Evolutionary conservation across 331 rosid species (phyloP).

Genomic region (Stylosanthes scabra): DNA sequence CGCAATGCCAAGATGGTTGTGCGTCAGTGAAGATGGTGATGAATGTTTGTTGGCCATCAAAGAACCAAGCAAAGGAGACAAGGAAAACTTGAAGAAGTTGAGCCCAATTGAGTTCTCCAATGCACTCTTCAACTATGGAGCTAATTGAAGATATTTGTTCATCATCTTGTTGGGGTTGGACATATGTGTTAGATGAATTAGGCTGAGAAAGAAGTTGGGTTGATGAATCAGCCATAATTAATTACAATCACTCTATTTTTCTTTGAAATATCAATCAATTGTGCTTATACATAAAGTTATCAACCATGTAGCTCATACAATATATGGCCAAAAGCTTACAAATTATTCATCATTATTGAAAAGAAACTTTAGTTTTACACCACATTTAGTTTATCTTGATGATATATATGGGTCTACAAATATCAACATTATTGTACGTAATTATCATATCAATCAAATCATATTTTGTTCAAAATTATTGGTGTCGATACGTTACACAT

Average conservation of each 20-base stretch:
- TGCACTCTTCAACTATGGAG: constrained; percentile 36
- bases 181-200: background rate
- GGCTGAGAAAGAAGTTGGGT: background rate
- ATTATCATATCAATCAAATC: too few relatives aligned
- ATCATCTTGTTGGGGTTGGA: background rate
- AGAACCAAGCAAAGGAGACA: constrained; percentile 31
- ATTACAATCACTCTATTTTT: background rate
- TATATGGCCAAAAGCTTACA: background rate
- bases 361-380: too few relatives aligned
- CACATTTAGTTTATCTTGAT: too few relatives aligned
- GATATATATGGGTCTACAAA: too few relatives aligned
- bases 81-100: constrained; percentile 32
- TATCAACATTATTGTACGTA: too few relatives aligned
- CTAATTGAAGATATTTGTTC: constrained; percentile 22
- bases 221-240: constrained; percentile 35
- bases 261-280: too few relatives aligned
- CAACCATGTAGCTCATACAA: background rate
- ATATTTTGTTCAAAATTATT: too few relatives aligned
- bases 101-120: constrained; percentile 18
- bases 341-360: too few relatives aligned
- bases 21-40: constrained; percentile 38
- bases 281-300: background rate
- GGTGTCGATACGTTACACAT: too few relatives aligned
- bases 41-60: constrained; percentile 41
- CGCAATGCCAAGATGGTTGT: constrained; percentile 34